Evolutionary conservation across 2,329 filamentous ascomycete genomes (phyloP), one percentile per base, ranked within the genome.

Genomic region (Aureobasidium melanogenum): DNA sequence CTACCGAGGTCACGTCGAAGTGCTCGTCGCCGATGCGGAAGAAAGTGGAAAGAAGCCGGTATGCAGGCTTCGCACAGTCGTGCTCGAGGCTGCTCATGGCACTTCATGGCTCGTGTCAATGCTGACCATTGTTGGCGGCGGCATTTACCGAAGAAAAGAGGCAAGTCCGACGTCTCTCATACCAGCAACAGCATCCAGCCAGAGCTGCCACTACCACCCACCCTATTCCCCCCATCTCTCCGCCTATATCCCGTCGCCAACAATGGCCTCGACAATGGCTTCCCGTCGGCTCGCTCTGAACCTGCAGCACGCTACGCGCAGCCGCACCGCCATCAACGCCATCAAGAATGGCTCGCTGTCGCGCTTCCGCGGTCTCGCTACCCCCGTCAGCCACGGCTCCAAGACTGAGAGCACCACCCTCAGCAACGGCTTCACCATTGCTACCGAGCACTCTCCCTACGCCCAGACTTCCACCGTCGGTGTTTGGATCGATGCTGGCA

Each of bases 401-500:
- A 93, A 89, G 82, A 97, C 92, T 71, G 88, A 97, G 84, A 92
- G 89, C 72, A 97, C 94, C 66, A 99, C 94, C 61, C 84, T 99
- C 75, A 89, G 88, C 80, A 99, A 97, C 83, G 94, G 94, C 77
- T 85, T 99, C 82, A 99, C 94, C 73, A 91, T 99, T 76, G 94
- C 94, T 69, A 96, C 94, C 71, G 93, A 99, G 79, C 89, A 97
- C 82, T 97, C 92, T 67, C 94, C 93, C 71, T 97, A 91, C 84
- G 93, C 93, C 73, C 92, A 97, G 83, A 97, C 94, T 65, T 96
- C 92, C 72, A 97, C 93, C 61, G 92, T 97, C 72, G 94, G 94
- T 76, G 91, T 99, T 68, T 99, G 94, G 92, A 99, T 99, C 77
- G 95, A 99, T 80, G 93, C 95, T 76, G 94, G 94, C 76, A 97